Evolutionary conservation across 2,329 filamentous ascomycete genomes (phyloP).

Genomic region (Aspergillus sp.): DNA sequence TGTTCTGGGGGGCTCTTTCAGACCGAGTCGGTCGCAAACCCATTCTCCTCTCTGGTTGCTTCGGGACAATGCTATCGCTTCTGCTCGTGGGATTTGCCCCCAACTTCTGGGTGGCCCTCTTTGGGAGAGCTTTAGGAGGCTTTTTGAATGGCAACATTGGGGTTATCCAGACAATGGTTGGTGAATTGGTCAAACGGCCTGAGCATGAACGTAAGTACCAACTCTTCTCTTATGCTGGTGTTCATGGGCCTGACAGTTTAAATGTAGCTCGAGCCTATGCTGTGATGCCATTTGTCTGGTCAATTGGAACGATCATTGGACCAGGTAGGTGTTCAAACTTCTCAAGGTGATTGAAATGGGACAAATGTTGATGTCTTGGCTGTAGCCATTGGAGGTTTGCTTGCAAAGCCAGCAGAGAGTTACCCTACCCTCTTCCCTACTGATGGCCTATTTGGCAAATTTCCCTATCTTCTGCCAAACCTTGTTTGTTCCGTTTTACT

Average conservation of each 20-base stretch:
- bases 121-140: constrained; percentile 72
- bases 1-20: constrained; percentile 82
- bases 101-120: constrained; percentile 78
- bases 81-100: constrained; percentile 75
- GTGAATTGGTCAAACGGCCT: constrained; percentile 75
- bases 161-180: constrained; percentile 89
- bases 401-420: constrained; percentile 70
- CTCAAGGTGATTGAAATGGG: neutral
- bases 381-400: constrained; percentile 72
- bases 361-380: constrained; percentile 8
- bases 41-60: constrained; percentile 73
- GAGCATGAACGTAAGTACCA: constrained; percentile 72
- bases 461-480: constrained; percentile 87
- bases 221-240: neutral
- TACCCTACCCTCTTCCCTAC: constrained; percentile 68
- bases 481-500: constrained; percentile 75
- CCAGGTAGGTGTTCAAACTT: constrained; percentile 41
- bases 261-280: constrained; percentile 71
- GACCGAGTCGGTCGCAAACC: constrained; percentile 82
- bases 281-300: constrained; percentile 94
- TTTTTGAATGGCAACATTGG: constrained; percentile 88
- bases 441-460: constrained; percentile 66
- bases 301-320: constrained; percentile 81
- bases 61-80: constrained; percentile 78
- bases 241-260: constrained; percentile 2